A percentile compares a stretch with the other conserved stretches of the same genome.
These are phyloP conservation scores for Amanita bisporigera DNA, from an alignment of 1,284 basidiomycete genomes.

Conservation along the genomic window DNA sequence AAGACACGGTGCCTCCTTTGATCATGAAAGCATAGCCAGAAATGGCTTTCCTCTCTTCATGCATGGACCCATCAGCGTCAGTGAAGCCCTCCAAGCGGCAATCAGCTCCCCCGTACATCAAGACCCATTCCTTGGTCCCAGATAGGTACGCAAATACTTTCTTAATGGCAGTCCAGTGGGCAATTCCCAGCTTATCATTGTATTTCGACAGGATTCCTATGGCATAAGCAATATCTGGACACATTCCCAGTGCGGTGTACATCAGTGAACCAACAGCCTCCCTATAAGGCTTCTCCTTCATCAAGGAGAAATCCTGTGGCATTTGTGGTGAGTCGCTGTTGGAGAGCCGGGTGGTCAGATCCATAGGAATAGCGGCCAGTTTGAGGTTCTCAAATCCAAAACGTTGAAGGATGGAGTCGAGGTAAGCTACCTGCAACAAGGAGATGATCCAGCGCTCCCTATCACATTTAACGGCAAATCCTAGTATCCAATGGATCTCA, in stretches of 20 bases:
- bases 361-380: no score
- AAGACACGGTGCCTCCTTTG: not conserved
- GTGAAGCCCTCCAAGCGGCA: not conserved
- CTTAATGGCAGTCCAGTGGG: not conserved
- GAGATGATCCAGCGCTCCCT: not conserved
- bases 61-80: not conserved
- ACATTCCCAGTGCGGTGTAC: slow-evolving; percentile 5
- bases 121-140: not conserved
- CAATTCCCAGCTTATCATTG: slow-evolving; percentile 22
- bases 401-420: slow-evolving; percentile 11
- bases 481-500: not conserved
- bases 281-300: no score
- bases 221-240: slow-evolving; percentile 39
- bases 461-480: not conserved
- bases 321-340: no score
- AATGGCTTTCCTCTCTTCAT: not conserved
- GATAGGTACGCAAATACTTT: not conserved
- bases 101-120: not conserved
- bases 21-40: not conserved
- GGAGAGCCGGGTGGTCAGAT: no score
- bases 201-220: slow-evolving; percentile 34
- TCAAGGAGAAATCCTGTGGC: no score
- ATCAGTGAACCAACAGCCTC: no score
- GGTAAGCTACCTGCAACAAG: not conserved
- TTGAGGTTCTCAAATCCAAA: not conserved